Evolutionary conservation across 805 yeast genomes (phyloP), one percentile per base, ranked within the genome.

Genomic region (Saccharomyces jurei): DNA sequence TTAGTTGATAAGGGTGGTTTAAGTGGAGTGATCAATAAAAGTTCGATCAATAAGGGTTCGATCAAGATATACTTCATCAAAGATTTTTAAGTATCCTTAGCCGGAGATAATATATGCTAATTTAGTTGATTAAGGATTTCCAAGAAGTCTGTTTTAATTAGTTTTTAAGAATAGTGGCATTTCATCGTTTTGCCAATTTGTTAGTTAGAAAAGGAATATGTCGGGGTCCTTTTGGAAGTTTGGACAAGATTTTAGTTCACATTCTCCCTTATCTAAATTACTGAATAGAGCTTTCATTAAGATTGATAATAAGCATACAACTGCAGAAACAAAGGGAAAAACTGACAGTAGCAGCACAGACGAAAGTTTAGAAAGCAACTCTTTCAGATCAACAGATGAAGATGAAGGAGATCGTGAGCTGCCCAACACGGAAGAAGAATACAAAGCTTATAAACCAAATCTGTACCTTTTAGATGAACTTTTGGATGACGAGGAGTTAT

Each of bases 401-500:
- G 59, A 53, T 32, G 58, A 58, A 13, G 54, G 52, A 25, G 55
- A 49, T 25, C 51, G 48, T 13, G 56, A 46, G n/a, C 59, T 71
- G 22, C 68, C 71, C 17, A 72, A 68, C 21, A 63, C 63, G 2
- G 71, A 69, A 36, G 71, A 71, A 14, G 72, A 68, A 2, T 66
- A 60, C 36, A 67, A 63, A n/a, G 66, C 67, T 32, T 71, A 73
- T 65, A 63, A 72, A 64, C 72, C 81, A 70, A 73, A 75, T 55
- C 47, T 76, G 50, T 67, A 64, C 1, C 70, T 74, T 4, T 69
- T 83, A 56, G 82, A 79, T 49, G 86, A 84, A 50, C 70, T 89
- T 48, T 72, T 89, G 57, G 90, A 86, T 65, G 92, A 87, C 61
- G 86, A 82, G 49, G 91, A 86, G 55, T 70, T 89, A 29, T 74